phyloP scores from a whole-genome alignment of 805 yeast species.

The Metahyphopichia silvanorum region DNA sequence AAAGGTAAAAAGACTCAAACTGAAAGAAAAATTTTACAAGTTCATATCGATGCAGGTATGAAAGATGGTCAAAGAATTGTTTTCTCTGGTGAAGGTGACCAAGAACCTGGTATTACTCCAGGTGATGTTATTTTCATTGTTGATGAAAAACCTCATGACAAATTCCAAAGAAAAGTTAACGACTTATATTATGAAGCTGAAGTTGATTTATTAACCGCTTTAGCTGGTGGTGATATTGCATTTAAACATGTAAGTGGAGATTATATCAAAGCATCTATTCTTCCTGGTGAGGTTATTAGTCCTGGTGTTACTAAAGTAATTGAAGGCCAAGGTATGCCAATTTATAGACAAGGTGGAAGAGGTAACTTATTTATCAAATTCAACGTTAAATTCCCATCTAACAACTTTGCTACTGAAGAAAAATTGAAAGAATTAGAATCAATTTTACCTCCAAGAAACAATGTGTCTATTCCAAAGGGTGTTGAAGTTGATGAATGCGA shows the following conservation, averaged over 20 bases:
- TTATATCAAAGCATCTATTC: conserved; percentile 73
- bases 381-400: conserved; percentile 82
- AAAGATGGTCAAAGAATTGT: conserved; percentile 86
- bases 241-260: conserved; percentile 91
- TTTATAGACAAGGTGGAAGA: conserved; percentile 78
- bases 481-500: conserved; percentile 81
- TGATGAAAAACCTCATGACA: conserved; percentile 83
- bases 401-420: conserved; percentile 71
- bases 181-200: conserved; percentile 78
- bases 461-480: conserved; percentile 59
- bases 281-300: conserved; percentile 90
- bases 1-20: conserved; percentile 80
- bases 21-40: conserved; percentile 92
- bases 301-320: conserved; percentile 82
- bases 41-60: conserved; percentile 97
- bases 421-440: conserved; percentile 68
- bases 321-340: conserved; percentile 97
- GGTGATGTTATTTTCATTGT: conserved; percentile 95
- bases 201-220: conserved; percentile 88
- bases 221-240: conserved; percentile 92
- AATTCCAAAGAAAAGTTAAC: conserved; percentile 83
- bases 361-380: conserved; percentile 89
- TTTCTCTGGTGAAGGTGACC: conserved; percentile 96
- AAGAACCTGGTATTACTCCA: conserved; percentile 89
- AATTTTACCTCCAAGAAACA: conserved; percentile 75